These are phyloP conservation scores for Pittosporum tobira DNA, from an alignment of 129 eudicot genomes.

Conservation along the genomic window DNA sequence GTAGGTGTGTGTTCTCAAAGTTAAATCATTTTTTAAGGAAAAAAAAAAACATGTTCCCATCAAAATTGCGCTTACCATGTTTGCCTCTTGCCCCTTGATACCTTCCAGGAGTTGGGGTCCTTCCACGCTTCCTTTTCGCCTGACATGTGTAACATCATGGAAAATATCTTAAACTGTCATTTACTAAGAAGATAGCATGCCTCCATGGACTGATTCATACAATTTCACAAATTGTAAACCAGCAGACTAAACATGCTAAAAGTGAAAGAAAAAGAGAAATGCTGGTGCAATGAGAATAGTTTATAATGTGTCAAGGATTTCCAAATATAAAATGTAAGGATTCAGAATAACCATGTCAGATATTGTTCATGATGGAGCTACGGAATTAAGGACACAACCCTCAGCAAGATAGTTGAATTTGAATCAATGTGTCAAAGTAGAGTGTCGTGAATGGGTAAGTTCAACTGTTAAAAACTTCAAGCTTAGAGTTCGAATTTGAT, in stretches of 20 bases:
- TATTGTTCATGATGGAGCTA: slow-evolving; percentile 20
- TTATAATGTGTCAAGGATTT: slow-evolving; percentile 6
- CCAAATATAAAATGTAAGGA: slow-evolving; percentile 5
- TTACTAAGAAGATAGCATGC: background rate
- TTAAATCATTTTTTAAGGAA: background rate
- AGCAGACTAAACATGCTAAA: slow-evolving; percentile 1
- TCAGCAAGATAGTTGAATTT: too few relatives aligned
- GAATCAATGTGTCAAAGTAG: slow-evolving; percentile 5
- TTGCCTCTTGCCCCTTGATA: slow-evolving; percentile 23
- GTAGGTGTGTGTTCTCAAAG: background rate
- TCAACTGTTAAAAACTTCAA: slow-evolving; percentile 24
- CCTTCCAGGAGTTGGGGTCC: slow-evolving; percentile 43
- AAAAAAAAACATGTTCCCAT: too few relatives aligned
- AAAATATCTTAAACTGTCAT: background rate
- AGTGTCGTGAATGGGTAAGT: slow-evolving; percentile 15
- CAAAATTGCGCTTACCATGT: slow-evolving; percentile 11
- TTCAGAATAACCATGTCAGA: slow-evolving; percentile 15
- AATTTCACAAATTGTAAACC: background rate
- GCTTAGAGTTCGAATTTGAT: slow-evolving; percentile 26
- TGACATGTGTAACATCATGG: slow-evolving; percentile 3
- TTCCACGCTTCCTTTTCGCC: slow-evolving; percentile 35
- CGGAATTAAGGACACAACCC: slow-evolving; percentile 16
- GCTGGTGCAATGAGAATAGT: background rate
- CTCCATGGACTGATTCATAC: background rate
- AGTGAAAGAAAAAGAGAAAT: slow-evolving; percentile 7